Evolutionary conservation across 2,329 filamentous ascomycete genomes (phyloP).

Genomic region (Dactylonectria estremocensis): DNA sequence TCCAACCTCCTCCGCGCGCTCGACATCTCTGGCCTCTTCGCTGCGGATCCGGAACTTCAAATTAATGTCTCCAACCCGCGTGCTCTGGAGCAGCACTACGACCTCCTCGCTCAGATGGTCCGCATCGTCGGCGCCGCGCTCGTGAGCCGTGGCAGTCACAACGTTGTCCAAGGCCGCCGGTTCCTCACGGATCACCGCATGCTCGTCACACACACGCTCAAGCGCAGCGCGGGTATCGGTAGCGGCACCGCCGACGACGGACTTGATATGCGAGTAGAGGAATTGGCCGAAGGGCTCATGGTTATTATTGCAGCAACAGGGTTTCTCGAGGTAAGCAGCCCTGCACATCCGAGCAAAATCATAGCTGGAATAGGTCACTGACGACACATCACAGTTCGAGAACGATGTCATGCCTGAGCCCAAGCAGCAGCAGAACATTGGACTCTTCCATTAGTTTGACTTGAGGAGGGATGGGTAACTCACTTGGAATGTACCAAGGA

Average conservation of each 20-base stretch:
- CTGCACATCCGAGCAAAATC: not conserved
- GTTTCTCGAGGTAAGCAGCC: constrained; percentile 82
- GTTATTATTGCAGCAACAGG: constrained; percentile 85
- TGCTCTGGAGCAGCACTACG: constrained; percentile 86
- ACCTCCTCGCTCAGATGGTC: constrained; percentile 83
- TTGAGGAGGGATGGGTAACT: constrained; percentile 13
- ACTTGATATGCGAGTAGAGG: constrained; percentile 76
- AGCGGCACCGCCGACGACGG: constrained; percentile 54
- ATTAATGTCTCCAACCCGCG: constrained; percentile 79
- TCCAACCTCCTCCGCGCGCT: constrained; percentile 89
- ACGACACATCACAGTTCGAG: constrained; percentile 56
- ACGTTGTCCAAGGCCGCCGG: constrained; percentile 82
- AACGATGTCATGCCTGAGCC: constrained; percentile 55
- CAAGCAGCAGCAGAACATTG: constrained; percentile 51
- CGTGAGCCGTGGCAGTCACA: constrained; percentile 85
- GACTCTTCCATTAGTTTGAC: constrained; percentile 58
- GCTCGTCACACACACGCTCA: constrained; percentile 90
- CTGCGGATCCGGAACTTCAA: constrained; percentile 92
- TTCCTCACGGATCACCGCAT: constrained; percentile 89
- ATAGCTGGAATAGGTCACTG: constrained; percentile 24
- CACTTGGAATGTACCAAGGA: not conserved
- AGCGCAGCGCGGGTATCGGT: constrained; percentile 87
- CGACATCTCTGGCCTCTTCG: constrained; percentile 87
- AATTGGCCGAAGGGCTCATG: constrained; percentile 88
- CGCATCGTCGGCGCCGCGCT: constrained; percentile 88